Percentiles rank a stretch among this genome's conserved stretches.
phyloP scores from a whole-genome alignment of 2,329 filamentous ascomycete genomes.

The Botrytis paeoniae region DNA sequence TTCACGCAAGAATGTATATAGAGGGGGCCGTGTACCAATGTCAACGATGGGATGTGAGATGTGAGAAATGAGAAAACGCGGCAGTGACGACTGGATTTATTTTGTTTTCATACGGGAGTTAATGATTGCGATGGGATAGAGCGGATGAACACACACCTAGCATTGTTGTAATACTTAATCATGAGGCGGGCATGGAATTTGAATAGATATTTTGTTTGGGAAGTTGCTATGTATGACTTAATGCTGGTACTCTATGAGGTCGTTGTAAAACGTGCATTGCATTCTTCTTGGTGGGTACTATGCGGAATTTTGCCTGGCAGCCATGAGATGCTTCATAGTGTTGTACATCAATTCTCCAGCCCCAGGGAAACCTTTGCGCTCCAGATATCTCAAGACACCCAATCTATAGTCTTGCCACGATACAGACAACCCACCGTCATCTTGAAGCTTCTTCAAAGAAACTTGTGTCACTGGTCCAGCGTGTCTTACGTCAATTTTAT shows the following conservation, averaged over 20 bases:
- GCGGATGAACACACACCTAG: neutral
- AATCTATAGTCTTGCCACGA: conserved; percentile 74
- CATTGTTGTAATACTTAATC: conserved; percentile 17
- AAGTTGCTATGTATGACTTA: neutral
- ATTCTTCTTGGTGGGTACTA: neutral
- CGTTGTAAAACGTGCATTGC: neutral
- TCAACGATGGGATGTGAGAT: conserved; percentile 9
- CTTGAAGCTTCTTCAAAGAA: conserved; percentile 60
- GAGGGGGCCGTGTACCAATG: conserved; percentile 13
- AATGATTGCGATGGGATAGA: conserved; percentile 11
- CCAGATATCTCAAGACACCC: conserved; percentile 67
- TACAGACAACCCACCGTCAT: conserved; percentile 62
- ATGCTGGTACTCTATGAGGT: neutral
- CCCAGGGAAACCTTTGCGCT: conserved; percentile 60
- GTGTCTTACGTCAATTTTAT: conserved; percentile 49
- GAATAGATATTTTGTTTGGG: neutral
- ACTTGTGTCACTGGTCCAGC: conserved; percentile 68
- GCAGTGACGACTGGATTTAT: neutral
- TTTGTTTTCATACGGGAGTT: conserved; percentile 11
- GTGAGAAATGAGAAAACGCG: neutral
- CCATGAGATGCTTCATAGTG: conserved; percentile 73
- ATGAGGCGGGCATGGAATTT: neutral
- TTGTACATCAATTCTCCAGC: conserved; percentile 72
- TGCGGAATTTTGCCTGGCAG: conserved; percentile 11
- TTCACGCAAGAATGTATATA: neutral